These are phyloP conservation scores for Purpureocillium takamizusanense DNA, from an alignment of 2,329 filamentous ascomycete species.

Conservation along the genomic window DNA sequence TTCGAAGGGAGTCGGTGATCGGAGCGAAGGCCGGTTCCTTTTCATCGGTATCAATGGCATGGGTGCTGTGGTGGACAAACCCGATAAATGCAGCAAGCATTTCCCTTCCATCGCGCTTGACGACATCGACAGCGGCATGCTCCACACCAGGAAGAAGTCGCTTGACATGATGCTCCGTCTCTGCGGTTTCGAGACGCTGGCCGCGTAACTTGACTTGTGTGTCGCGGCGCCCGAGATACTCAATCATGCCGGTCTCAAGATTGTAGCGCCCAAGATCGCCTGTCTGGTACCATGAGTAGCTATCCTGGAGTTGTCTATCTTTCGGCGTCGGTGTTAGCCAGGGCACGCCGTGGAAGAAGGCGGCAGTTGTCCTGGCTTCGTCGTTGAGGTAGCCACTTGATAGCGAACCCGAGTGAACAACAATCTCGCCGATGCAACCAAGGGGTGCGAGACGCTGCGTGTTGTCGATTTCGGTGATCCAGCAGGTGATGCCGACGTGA, in stretches of 20 bases:
- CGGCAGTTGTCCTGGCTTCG: conserved; percentile 34
- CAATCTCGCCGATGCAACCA: conserved; percentile 11
- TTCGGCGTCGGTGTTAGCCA: conserved; percentile 6
- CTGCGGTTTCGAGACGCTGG: conserved; percentile 9
- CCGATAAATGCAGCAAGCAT: neutral
- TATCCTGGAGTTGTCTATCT: neutral
- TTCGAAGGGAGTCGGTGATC: neutral
- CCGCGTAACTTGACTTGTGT: conserved; percentile 18
- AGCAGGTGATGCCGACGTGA: neutral
- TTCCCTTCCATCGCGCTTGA: conserved; percentile 1
- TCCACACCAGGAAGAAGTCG: neutral
- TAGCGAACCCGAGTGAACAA: conserved; percentile 26
- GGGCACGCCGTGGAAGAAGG: conserved; percentile 39
- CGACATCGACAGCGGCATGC: conserved; percentile 5
- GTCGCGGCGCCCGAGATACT: conserved; percentile 13
- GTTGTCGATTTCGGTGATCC: neutral
- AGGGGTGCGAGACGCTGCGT: conserved; percentile 9
- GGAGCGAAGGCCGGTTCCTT: neutral
- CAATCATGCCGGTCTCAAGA: conserved; percentile 9
- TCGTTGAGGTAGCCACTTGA: conserved; percentile 46
- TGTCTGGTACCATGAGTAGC: conserved; percentile 17
- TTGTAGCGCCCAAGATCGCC: conserved; percentile 21
- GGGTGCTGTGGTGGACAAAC: neutral
- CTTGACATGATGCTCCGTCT: neutral
- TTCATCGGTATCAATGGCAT: too few species aligned